Conservation (phyloP, 345 rosid species). For the Limnanthes douglasii region DNA sequence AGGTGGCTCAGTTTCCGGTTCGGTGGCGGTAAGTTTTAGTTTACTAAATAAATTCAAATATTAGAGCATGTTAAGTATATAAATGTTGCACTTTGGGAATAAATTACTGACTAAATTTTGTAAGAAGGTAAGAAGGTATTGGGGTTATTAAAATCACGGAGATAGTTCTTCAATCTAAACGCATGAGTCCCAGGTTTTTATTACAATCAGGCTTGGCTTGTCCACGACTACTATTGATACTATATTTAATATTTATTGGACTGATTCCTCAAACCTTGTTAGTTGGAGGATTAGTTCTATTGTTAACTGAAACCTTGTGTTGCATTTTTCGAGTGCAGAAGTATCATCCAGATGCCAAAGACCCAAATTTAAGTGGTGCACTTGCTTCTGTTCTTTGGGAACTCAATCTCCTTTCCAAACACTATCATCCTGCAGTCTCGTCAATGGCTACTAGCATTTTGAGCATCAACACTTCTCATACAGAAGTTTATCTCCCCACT, state of each 20-base stretch:
- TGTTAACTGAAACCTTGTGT: not conserved
- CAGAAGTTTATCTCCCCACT: conserved; percentile 33
- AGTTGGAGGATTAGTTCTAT: not conserved
- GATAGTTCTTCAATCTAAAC: too few species aligned
- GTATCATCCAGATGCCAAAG: conserved; percentile 67
- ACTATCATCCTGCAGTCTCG: conserved; percentile 68
- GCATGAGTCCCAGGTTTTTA: too few species aligned
- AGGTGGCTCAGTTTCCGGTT: conserved; percentile 93
- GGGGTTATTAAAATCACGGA: too few species aligned
- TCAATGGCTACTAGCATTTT: conserved; percentile 38
- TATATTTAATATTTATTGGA: too few species aligned
- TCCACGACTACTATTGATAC: too few species aligned
- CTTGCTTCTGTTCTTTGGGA: conserved; percentile 95
- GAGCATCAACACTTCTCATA: conserved; percentile 41
- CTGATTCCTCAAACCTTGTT: too few species aligned
- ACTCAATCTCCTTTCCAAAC: conserved; percentile 58
- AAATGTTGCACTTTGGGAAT: too few species aligned
- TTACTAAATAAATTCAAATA: too few species aligned
- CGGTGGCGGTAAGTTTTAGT: conserved; percentile 63
- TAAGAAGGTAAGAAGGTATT: too few species aligned
- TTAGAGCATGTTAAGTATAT: too few species aligned
- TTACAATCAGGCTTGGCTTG: too few species aligned
- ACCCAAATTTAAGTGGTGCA: conserved; percentile 89
- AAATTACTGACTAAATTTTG: too few species aligned
- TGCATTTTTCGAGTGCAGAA: conserved; percentile 26